Evolutionary conservation across 2,329 filamentous ascomycete species (phyloP).

Genomic region (Byssoonygena ceratinophila): DNA sequence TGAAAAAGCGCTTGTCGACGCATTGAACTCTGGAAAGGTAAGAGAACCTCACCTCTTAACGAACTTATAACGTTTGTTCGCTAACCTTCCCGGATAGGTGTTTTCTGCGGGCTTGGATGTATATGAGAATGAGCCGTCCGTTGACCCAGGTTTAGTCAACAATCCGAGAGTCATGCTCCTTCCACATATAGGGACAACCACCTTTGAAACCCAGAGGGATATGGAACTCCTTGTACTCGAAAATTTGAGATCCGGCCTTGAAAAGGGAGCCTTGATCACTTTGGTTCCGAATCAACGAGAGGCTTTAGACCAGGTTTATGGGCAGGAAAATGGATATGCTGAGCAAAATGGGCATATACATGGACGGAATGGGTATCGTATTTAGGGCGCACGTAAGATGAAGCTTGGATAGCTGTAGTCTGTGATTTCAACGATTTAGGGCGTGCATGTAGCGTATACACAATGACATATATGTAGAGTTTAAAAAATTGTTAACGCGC

Average conservation of each 20-base stretch:
- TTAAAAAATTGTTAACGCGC: background rate
- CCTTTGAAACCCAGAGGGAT: slow-evolving; percentile 50
- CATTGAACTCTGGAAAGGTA: slow-evolving; percentile 38
- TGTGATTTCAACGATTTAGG: background rate
- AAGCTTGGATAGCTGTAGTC: background rate
- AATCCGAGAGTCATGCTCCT: slow-evolving; percentile 43
- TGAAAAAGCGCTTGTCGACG: slow-evolving; percentile 38
- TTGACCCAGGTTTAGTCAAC: slow-evolving; percentile 39
- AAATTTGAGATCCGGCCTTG: slow-evolving; percentile 47
- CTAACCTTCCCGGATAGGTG: slow-evolving; percentile 22
- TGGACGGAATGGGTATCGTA: background rate
- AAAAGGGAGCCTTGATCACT: slow-evolving; percentile 49
- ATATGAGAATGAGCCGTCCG: slow-evolving; percentile 38
- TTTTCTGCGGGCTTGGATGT: slow-evolving; percentile 38
- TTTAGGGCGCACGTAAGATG: background rate
- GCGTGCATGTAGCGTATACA: background rate
- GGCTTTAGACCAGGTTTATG: slow-evolving; percentile 13
- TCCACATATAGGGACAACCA: slow-evolving; percentile 51
- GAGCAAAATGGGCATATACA: background rate
- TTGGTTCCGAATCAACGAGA: slow-evolving; percentile 51
- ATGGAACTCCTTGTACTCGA: slow-evolving; percentile 52
- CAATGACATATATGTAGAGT: background rate
- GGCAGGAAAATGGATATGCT: background rate
- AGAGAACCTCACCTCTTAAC: background rate
- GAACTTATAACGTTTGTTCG: background rate